These are phyloP conservation scores for Strobilomyces echinocephalus DNA, from an alignment of 768 basidiomycete genomes.

Conservation along the genomic window DNA sequence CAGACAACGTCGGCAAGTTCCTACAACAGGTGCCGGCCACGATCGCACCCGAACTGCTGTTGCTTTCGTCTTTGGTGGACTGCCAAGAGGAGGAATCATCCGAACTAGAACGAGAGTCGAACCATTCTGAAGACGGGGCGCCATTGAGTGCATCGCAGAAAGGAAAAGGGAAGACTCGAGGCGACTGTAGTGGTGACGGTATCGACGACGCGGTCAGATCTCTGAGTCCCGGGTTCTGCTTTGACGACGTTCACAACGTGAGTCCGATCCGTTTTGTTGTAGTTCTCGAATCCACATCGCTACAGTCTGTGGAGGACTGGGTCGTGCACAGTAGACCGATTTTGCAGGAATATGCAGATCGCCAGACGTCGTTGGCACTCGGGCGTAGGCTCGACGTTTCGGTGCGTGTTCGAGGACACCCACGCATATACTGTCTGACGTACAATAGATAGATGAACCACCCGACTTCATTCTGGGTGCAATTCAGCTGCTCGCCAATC, in stretches of 20 bases:
- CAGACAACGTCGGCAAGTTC: not conserved
- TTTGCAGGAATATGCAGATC: slow-evolving; percentile 26
- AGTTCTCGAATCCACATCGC: not conserved
- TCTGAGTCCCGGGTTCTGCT: slow-evolving; percentile 1
- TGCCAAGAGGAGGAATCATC: not conserved
- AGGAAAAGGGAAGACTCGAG: slow-evolving; percentile 11
- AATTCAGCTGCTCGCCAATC: slow-evolving; percentile 28
- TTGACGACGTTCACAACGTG: not conserved
- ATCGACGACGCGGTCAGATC: not conserved
- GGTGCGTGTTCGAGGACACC: slow-evolving; percentile 6
- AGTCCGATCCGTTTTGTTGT: not conserved
- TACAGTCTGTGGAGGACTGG: slow-evolving; percentile 21
- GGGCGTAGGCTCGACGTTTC: slow-evolving; percentile 23
- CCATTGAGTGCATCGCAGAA: slow-evolving; percentile 11
- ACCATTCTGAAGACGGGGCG: not conserved
- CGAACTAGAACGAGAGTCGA: not conserved
- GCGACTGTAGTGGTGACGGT: not conserved
- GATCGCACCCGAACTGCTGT: slow-evolving; percentile 17
- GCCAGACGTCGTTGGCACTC: slow-evolving; percentile 24
- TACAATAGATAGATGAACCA: slow-evolving; percentile 21
- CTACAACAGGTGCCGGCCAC: slow-evolving; percentile 11
- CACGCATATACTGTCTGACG: not conserved
- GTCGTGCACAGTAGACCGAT: slow-evolving; percentile 19
- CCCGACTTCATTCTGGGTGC: slow-evolving; percentile 23
- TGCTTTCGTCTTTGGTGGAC: not conserved